Evolutionary conservation across 495 filamentous ascomycete genomes (phyloP), one percentile per base, ranked within the genome.

Genomic region (Hypoxylon trugodes): DNA sequence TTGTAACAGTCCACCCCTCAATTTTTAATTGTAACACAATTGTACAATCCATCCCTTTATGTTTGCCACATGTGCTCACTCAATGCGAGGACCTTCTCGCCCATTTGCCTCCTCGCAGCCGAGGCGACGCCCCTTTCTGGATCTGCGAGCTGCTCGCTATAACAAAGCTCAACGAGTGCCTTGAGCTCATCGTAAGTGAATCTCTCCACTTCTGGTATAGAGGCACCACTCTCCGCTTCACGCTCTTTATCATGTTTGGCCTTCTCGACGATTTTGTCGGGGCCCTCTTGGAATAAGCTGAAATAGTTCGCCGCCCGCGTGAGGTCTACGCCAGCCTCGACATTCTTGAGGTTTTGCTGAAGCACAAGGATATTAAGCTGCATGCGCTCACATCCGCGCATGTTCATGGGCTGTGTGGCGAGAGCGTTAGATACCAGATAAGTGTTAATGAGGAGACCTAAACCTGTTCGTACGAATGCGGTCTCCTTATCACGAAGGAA

Each of bases 321-420:
- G 30, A 98, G 82, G 28, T 85, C 82, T 3, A 89, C 87, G 2
- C 86, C 80, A n/a, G 85, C 77, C 71, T 91, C 92, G 57, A 98
- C 89, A 50, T 95, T 95, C 75, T 93, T 96, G 48, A 98, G 82
- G 63, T 96, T 96, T 66, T 98, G 96, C 70, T 97, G 93, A 24
- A 98, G 77, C 41, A 98, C 95, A 6, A 96, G 81, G 40, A 98
- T 91, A 69, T 98, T 96, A 24, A 97, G 83, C 66, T 91, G 88
- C 81, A 98, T 89, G 5, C 92, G 84, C 16, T 86, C 82, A 61
- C 87, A 90, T 12, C 96, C 95, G 53, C 87, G 82, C 28, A 76
- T 76, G 60, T 96, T 93, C 82, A 96, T 87, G 1, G 82, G 82
- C 28, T 84, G 83, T 41, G 93, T 88, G 55, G 80, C 79, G 8